Conservation (phyloP, 106 monocot species). For the Dioscorea alata region DNA sequence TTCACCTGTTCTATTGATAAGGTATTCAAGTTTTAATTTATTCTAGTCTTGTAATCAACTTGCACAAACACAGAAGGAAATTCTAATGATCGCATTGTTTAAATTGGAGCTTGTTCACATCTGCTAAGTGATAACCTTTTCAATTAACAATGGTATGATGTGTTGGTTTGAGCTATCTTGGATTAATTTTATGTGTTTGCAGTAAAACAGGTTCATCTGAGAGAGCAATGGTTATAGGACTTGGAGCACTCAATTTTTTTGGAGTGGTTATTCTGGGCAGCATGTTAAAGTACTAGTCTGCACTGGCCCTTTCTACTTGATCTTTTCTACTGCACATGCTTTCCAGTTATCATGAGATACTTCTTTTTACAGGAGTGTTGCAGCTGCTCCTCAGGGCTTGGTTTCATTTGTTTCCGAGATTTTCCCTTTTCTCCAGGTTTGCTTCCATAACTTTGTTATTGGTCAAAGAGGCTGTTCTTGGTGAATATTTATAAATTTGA, state of each 20-base stretch:
- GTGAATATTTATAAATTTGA: too few species aligned
- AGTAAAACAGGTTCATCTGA: conserved; percentile 75
- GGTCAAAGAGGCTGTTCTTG: too few species aligned
- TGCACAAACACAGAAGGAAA: too few species aligned
- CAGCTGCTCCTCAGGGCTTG: conserved; percentile 52
- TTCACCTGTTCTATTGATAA: too few species aligned
- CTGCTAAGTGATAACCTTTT: too few species aligned
- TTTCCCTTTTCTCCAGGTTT: conserved; percentile 92
- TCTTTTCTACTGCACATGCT: conserved; percentile 1
- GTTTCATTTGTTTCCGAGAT: conserved; percentile 86
- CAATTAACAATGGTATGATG: too few species aligned
- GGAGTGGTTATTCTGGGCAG: conserved; percentile 76
- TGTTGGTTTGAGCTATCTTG: too few species aligned
- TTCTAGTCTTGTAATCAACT: too few species aligned
- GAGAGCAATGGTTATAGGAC: conserved; percentile 80
- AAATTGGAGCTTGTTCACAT: too few species aligned
- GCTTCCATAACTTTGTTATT: neutral
- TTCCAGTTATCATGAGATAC: conserved; percentile 8
- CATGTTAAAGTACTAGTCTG: conserved; percentile 66
- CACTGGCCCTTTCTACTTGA: neutral
- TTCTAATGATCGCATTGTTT: too few species aligned
- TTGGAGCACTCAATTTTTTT: conserved; percentile 93
- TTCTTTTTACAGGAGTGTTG: conserved; percentile 38
- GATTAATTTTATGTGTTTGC: conserved; percentile 13
- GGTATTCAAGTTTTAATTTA: too few species aligned